Conservation (phyloP, 2,329 filamentous ascomycete species). For the Alternaria ethzedia region DNA sequence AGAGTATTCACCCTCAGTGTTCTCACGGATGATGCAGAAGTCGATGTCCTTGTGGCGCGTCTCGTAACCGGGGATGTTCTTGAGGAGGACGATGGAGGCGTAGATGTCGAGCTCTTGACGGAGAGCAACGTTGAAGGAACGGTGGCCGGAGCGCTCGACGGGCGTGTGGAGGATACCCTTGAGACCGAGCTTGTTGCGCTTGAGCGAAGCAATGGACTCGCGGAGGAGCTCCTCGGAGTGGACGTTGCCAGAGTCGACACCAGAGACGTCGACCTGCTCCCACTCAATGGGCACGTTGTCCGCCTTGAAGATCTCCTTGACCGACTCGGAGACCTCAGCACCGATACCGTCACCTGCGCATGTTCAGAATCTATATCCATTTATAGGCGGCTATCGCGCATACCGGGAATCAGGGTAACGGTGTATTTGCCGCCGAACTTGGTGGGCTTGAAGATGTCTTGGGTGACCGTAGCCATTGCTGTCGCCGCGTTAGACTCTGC, state of each 20-base stretch:
- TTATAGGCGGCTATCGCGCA: slow-evolving; percentile 33
- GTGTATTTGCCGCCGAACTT: slow-evolving; percentile 99
- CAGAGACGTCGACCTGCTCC: slow-evolving; percentile 97
- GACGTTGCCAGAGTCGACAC: slow-evolving; percentile 83
- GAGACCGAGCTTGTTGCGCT: slow-evolving; percentile 97
- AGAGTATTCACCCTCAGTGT: slow-evolving; percentile 99
- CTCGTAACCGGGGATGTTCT: slow-evolving; percentile 99
- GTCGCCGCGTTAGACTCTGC: slow-evolving; percentile 21
- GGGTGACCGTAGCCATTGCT: slow-evolving; percentile 71
- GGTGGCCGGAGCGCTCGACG: slow-evolving; percentile 94
- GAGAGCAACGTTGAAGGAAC: slow-evolving; percentile 99
- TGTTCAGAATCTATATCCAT: slow-evolving; percentile 26
- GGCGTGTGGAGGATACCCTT: slow-evolving; percentile 99
- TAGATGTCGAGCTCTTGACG: slow-evolving; percentile 99
- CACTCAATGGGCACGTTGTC: slow-evolving; percentile 98
- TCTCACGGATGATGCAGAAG: slow-evolving; percentile 99
- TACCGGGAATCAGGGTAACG: slow-evolving; percentile 94
- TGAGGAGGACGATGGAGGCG: slow-evolving; percentile 95
- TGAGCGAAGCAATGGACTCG: slow-evolving; percentile 92
- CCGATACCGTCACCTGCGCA: slow-evolving; percentile 85
- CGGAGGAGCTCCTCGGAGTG: slow-evolving; percentile 94
- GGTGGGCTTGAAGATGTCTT: slow-evolving; percentile 98
- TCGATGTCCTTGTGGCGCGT: slow-evolving; percentile 98
- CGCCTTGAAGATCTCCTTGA: slow-evolving; percentile 99
- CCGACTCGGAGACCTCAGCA: slow-evolving; percentile 95